phyloP scores from a whole-genome alignment of 179 eudicot genomes.

The Spergularia azorica region DNA sequence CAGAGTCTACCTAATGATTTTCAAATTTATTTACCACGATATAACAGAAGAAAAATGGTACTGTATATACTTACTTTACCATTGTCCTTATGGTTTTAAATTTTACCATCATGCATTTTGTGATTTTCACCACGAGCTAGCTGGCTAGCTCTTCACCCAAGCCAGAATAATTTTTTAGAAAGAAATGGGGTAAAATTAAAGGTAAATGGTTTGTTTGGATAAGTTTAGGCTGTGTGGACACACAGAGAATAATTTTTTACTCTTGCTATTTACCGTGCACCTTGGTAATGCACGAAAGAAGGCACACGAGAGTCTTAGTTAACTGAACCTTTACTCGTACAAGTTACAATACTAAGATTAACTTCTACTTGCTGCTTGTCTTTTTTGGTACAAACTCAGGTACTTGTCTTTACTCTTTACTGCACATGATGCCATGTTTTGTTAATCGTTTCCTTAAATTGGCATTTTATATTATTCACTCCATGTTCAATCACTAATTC shows the following conservation, averaged over 20 bases:
- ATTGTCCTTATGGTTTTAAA: background rate
- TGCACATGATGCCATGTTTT: constrained; percentile 29
- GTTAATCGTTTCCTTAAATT: constrained; percentile 4
- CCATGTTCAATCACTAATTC: background rate
- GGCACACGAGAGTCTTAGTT: constrained; percentile 28
- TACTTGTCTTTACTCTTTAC: constrained; percentile 23
- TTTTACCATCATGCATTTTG: background rate
- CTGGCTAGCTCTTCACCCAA: background rate
- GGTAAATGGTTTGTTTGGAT: too few relatives aligned
- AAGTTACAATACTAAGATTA: background rate
- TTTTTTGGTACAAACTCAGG: constrained; percentile 11
- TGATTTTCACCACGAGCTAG: background rate
- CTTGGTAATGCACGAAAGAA: constrained; percentile 14
- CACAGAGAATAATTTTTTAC: too few relatives aligned
- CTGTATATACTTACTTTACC: background rate
- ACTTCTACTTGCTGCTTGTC: constrained; percentile 5
- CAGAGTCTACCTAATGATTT: too few relatives aligned
- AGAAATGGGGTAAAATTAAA: background rate
- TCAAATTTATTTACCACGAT: too few relatives aligned
- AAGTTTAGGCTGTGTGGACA: too few relatives aligned
- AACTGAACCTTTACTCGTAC: constrained; percentile 12
- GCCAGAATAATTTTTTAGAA: background rate
- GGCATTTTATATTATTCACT: background rate
- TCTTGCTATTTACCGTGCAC: too few relatives aligned
- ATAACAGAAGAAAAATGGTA: too few relatives aligned